Percentiles rank a stretch among this genome's conserved stretches.
Evolutionary conservation across 257 asterid species (phyloP).

Genomic region (Cinchona pubescens): DNA sequence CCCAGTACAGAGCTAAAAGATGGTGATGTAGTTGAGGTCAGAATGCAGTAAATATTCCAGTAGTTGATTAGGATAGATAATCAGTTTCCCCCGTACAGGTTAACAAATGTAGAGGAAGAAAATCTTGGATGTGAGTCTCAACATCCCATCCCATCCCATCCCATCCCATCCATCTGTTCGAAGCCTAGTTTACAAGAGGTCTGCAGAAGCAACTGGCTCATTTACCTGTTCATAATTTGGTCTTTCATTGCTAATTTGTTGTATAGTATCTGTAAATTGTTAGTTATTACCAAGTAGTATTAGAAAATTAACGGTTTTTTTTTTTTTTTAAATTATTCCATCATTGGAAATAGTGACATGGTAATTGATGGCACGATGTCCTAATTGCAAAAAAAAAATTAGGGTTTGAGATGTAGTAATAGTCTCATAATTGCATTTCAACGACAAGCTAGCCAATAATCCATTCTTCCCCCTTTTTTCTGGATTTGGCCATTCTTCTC

Average conservation of each 20-base stretch:
- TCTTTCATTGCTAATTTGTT: not conserved
- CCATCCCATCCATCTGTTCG: not conserved
- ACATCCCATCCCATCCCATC: too few species aligned
- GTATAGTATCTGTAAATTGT: not conserved
- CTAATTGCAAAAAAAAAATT: too few species aligned
- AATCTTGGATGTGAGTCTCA: not conserved
- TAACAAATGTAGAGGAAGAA: not conserved
- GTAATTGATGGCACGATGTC: too few species aligned
- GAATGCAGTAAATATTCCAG: slow-evolving; percentile 38
- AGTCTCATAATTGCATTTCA: too few species aligned
- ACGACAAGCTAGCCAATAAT: too few species aligned
- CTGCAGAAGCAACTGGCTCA: not conserved
- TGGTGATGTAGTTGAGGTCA: slow-evolving; percentile 93
- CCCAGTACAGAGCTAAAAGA: slow-evolving; percentile 84
- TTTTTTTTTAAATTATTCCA: too few species aligned
- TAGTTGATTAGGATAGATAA: not conserved
- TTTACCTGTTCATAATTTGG: not conserved
- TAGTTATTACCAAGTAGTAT: too few species aligned
- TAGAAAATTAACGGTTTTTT: too few species aligned
- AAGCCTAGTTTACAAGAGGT: not conserved
- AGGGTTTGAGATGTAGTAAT: too few species aligned
- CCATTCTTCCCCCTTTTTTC: too few species aligned
- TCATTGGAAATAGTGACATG: too few species aligned
- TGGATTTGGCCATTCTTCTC: too few species aligned
- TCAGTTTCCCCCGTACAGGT: not conserved